These are phyloP conservation scores for Coffea humblotiana DNA, from an alignment of 305 asterid genomes.

Conservation along the genomic window DNA sequence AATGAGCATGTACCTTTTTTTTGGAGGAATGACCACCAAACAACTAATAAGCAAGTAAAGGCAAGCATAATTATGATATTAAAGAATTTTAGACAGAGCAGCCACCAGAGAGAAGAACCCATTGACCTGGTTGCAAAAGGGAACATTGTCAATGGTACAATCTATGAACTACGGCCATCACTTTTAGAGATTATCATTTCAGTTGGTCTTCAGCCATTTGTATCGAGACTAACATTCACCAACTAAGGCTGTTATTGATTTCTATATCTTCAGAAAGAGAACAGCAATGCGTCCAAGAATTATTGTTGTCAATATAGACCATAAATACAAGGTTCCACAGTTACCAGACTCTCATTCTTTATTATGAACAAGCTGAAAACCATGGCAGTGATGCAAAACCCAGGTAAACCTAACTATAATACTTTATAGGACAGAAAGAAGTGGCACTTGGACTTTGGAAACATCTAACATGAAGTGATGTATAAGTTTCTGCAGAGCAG, in stretches of 20 bases:
- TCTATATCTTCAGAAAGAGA: neutral
- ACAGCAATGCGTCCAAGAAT: neutral
- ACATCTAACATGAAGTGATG: neutral
- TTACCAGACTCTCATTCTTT: neutral
- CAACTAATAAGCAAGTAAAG: neutral
- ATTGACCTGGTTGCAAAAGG: neutral
- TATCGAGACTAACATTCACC: neutral
- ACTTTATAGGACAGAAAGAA: neutral
- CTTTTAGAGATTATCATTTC: neutral
- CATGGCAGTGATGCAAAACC: neutral
- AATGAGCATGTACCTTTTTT: conserved; percentile 32
- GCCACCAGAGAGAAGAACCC: neutral
- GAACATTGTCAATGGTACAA: neutral
- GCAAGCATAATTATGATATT: neutral
- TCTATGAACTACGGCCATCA: neutral
- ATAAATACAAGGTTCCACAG: neutral
- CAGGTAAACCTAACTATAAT: neutral
- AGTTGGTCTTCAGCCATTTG: neutral
- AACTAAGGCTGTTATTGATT: neutral
- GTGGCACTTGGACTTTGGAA: neutral
- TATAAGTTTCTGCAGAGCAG: neutral
- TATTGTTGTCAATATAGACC: neutral
- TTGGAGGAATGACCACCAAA: conserved; percentile 11
- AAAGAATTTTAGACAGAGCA: neutral
- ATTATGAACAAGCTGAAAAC: neutral